These are phyloP conservation scores for Raffaelea arxii DNA, from an alignment of 2,329 filamentous ascomycete species.

Conservation along the genomic window DNA sequence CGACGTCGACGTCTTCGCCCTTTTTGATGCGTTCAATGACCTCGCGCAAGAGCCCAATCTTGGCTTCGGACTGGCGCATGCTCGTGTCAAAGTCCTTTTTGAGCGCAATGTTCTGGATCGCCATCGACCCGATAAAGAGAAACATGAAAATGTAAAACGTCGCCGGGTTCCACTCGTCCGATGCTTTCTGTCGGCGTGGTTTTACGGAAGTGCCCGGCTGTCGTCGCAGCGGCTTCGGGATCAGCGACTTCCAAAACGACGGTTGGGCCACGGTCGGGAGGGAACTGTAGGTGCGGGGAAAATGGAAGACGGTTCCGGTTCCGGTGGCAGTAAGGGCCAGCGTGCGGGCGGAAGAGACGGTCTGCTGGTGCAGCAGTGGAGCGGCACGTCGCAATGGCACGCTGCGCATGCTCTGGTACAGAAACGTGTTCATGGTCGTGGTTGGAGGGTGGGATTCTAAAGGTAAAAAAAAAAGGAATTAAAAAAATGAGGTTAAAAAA, in stretches of 20 bases:
- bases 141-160: conserved; percentile 78
- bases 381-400: neutral
- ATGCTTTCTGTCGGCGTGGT: conserved; percentile 19
- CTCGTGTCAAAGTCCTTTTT: conserved; percentile 66
- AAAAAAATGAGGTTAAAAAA: conserved; percentile 1
- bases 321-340: too few species aligned
- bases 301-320: neutral
- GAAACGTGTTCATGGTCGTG: neutral
- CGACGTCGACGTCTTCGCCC: conserved; percentile 77
- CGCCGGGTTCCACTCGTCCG: conserved; percentile 67
- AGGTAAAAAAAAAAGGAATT: too few species aligned
- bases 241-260: conserved; percentile 59
- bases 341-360: neutral
- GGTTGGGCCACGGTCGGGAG: conserved; percentile 18
- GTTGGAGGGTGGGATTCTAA: too few species aligned
- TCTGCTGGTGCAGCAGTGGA: neutral
- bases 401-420: neutral
- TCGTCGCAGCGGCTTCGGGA: conserved; percentile 57
- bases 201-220: conserved; percentile 20
- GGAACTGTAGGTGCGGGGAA: conserved; percentile 9
- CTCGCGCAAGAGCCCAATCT: conserved; percentile 67
- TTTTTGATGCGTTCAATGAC: conserved; percentile 60
- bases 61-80: conserved; percentile 66
- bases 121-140: conserved; percentile 85
- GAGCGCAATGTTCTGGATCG: conserved; percentile 81